A percentile compares a stretch with the other conserved stretches of the same genome.
These are phyloP conservation scores for Dicorynia guianensis DNA, from an alignment of 306 rosid genomes.

Conservation along the genomic window DNA sequence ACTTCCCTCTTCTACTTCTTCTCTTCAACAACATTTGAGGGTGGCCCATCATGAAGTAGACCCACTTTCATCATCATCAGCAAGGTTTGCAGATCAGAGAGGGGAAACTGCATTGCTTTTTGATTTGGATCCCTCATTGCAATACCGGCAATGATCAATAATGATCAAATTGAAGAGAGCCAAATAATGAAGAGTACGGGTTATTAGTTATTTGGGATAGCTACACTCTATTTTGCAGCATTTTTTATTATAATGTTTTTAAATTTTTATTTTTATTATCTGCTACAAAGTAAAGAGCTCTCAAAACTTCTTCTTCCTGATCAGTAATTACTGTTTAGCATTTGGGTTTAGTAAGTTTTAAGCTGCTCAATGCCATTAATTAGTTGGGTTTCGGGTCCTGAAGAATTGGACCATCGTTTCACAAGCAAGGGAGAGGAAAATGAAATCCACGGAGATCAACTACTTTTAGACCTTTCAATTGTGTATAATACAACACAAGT, in stretches of 20 bases:
- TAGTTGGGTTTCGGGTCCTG: slow-evolving; percentile 50
- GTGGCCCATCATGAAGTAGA: slow-evolving; percentile 40
- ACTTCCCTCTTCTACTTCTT: slow-evolving; percentile 37
- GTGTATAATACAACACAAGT: slow-evolving; percentile 54
- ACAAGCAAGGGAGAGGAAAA: slow-evolving; percentile 36
- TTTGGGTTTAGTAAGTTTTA: slow-evolving; percentile 38
- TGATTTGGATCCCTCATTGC: slow-evolving; percentile 71
- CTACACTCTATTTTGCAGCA: slow-evolving; percentile 43
- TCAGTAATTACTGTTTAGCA: slow-evolving; percentile 43
- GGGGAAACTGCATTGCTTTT: slow-evolving; percentile 59
- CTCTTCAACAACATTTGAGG: slow-evolving; percentile 47
- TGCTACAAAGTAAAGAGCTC: slow-evolving; percentile 43
- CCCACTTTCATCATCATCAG: slow-evolving; percentile 44
- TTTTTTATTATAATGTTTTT: slow-evolving; percentile 31
- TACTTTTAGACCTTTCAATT: slow-evolving; percentile 46
- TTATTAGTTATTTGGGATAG: slow-evolving; percentile 37
- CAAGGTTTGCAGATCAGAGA: slow-evolving; percentile 55
- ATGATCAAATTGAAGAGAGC: slow-evolving; percentile 26
- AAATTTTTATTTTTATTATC: neutral
- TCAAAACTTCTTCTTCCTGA: slow-evolving; percentile 16
- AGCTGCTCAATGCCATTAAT: slow-evolving; percentile 41
- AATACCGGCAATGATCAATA: slow-evolving; percentile 44
- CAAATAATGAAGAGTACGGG: slow-evolving; percentile 40
- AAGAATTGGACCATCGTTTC: slow-evolving; percentile 38
- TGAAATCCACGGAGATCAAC: slow-evolving; percentile 33